A percentile compares a stretch with the other conserved stretches of the same genome.
phyloP scores from a whole-genome alignment of 257 asterid species.

The Solanum phureja region DNA sequence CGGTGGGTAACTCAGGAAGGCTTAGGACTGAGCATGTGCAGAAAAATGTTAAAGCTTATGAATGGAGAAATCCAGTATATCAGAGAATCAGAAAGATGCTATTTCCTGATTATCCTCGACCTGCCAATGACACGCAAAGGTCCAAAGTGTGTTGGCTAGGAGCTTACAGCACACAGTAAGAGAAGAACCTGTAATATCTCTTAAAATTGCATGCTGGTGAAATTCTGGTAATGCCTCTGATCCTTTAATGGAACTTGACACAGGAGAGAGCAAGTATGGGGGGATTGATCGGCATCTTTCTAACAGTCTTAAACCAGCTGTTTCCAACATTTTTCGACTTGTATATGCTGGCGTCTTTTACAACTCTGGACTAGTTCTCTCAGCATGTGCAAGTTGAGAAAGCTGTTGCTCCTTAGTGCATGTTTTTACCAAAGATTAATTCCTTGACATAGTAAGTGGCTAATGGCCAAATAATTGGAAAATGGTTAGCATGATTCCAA shows the following conservation, averaged over 20 bases:
- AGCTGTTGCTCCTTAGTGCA: not conserved
- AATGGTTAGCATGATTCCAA: not conserved
- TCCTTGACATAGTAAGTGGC: not conserved
- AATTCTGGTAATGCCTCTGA: not conserved
- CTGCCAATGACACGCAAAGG: constrained; percentile 34
- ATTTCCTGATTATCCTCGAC: constrained; percentile 47
- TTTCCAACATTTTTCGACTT: not conserved
- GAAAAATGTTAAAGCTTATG: constrained; percentile 72
- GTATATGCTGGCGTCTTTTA: not conserved
- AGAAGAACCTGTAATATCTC: not conserved
- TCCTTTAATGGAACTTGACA: not conserved
- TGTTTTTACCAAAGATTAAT: not conserved
- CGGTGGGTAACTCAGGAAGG: constrained; percentile 76
- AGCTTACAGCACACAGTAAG: not conserved
- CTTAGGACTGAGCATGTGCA: constrained; percentile 59
- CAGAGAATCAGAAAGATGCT: constrained; percentile 67
- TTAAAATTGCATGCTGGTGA: not conserved
- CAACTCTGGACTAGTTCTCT: not conserved
- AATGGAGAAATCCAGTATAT: constrained; percentile 82
- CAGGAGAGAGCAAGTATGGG: not conserved
- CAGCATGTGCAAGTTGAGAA: not conserved
- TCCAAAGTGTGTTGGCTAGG: constrained; percentile 22
- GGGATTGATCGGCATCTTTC: not conserved
- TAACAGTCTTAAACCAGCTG: not conserved
- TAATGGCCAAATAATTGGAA: not conserved